A percentile compares a stretch with the other conserved stretches of the same genome.
Evolutionary conservation across 139 green algal genomes (phyloP).

Genomic region (Bryopsis sp.): DNA sequence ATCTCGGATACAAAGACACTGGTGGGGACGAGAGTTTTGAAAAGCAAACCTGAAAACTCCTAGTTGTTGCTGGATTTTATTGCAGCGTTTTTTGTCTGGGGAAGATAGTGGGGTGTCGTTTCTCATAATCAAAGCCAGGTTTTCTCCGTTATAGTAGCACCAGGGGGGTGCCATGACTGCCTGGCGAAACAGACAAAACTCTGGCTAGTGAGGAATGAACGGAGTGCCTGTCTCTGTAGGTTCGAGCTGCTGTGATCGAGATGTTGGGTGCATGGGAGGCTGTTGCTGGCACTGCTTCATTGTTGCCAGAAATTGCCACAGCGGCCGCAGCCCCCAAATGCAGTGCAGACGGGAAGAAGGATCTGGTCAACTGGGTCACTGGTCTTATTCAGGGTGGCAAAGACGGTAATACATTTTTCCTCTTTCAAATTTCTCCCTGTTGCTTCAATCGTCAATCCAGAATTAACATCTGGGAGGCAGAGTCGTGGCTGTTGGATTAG

Average conservation of each 20-base stretch:
- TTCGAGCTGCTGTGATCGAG: constrained; percentile 60
- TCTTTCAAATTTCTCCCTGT: too few species aligned
- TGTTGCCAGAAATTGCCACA: constrained; percentile 48
- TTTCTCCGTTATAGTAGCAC: too few species aligned
- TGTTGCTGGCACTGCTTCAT: constrained; percentile 29
- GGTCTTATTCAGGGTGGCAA: neutral
- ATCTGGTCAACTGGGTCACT: constrained; percentile 43
- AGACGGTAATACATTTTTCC: too few species aligned
- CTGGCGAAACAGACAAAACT: too few species aligned
- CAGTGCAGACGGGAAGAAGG: constrained; percentile 57
- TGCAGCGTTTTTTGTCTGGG: neutral
- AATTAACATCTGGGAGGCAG: too few species aligned
- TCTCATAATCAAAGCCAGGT: too few species aligned
- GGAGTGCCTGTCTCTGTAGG: constrained; percentile 29
- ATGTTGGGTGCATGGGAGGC: constrained; percentile 71
- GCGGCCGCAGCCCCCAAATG: constrained; percentile 52
- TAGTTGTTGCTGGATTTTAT: too few species aligned
- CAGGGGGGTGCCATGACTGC: too few species aligned
- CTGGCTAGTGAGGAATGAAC: too few species aligned
- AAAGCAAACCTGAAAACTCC: too few species aligned
- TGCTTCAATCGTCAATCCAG: too few species aligned
- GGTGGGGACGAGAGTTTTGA: constrained; percentile 27
- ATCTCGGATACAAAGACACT: constrained; percentile 84
- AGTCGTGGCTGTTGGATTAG: too few species aligned
- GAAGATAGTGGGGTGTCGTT: neutral